Evolutionary conservation across 1,139 yeast species (phyloP).

Genomic region (Geotrichum reessii): DNA sequence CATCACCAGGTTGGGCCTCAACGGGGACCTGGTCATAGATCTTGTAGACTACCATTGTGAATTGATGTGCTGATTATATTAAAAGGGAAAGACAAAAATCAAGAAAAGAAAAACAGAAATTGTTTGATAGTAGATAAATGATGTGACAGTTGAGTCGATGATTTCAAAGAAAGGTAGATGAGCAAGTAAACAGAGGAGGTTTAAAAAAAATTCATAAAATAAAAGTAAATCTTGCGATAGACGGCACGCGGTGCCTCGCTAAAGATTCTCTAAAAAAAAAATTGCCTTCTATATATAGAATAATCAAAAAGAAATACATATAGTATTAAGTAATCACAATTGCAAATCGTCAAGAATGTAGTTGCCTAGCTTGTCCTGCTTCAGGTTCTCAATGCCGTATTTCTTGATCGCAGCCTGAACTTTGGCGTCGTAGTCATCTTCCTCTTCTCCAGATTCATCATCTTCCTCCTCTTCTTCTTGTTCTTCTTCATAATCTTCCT

Average conservation of each 20-base stretch:
- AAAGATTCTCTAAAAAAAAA: neutral
- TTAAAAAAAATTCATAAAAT: neutral
- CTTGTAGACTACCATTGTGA: conserved; percentile 27
- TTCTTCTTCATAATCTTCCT: conserved; percentile 30
- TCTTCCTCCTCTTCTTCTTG: conserved; percentile 30
- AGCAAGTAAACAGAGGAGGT: too few species aligned
- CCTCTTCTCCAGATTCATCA: conserved; percentile 37
- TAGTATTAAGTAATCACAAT: neutral
- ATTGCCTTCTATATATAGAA: neutral
- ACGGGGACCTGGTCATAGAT: conserved; percentile 27
- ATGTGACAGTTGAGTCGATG: neutral
- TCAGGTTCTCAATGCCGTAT: conserved; percentile 68
- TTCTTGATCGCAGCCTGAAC: conserved; percentile 38
- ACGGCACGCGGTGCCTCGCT: neutral
- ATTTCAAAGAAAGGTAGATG: too few species aligned
- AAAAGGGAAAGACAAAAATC: neutral
- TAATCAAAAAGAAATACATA: neutral
- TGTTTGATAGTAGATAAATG: neutral
- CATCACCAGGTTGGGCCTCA: conserved; percentile 28
- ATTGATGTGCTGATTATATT: neutral
- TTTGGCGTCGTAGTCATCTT: conserved; percentile 31
- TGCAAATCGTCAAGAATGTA: conserved; percentile 51
- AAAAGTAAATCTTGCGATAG: neutral
- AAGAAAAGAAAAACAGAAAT: neutral
- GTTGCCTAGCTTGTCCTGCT: conserved; percentile 77